Evolutionary conservation across 106 monocot genomes (phyloP).

Genomic region (Dendrobium officinale): DNA sequence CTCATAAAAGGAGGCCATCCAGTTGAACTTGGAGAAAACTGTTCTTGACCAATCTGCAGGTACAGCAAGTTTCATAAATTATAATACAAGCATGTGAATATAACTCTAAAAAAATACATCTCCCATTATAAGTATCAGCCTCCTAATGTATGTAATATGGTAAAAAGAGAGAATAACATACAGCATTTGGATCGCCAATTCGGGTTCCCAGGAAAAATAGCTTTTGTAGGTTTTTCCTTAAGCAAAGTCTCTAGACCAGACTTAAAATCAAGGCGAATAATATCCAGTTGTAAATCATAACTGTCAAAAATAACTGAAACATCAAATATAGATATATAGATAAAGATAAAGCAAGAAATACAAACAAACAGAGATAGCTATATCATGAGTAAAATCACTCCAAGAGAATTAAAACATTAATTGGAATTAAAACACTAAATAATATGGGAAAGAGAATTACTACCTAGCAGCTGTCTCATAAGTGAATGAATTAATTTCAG

Average conservation of each 20-base stretch:
- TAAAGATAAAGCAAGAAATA: neutral
- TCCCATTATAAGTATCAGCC: neutral
- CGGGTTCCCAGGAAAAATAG: slow-evolving; percentile 98
- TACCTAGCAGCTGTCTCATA: slow-evolving; percentile 70
- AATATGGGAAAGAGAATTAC: slow-evolving; percentile 17
- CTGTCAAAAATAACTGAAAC: slow-evolving; percentile 28
- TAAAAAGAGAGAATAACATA: slow-evolving; percentile 22
- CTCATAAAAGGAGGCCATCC: slow-evolving; percentile 99
- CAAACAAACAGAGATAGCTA: neutral
- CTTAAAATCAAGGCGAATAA: slow-evolving; percentile 82
- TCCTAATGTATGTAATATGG: neutral
- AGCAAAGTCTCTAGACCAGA: slow-evolving; percentile 75
- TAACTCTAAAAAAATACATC: neutral
- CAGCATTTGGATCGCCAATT: slow-evolving; percentile 99
- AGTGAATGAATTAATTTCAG: slow-evolving; percentile 95
- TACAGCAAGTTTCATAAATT: slow-evolving; percentile 5
- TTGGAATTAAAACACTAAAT: neutral
- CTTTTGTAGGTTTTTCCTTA: slow-evolving; percentile 75
- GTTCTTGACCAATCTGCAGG: slow-evolving; percentile 92
- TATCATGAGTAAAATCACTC: neutral
- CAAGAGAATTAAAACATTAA: neutral
- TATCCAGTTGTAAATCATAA: slow-evolving; percentile 85
- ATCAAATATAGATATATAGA: neutral
- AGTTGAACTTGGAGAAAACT: slow-evolving; percentile 92
- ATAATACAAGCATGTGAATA: neutral